Evolutionary conservation across 192 early-diverging fungal species (phyloP).

Genomic region (Coemansia sp.): DNA sequence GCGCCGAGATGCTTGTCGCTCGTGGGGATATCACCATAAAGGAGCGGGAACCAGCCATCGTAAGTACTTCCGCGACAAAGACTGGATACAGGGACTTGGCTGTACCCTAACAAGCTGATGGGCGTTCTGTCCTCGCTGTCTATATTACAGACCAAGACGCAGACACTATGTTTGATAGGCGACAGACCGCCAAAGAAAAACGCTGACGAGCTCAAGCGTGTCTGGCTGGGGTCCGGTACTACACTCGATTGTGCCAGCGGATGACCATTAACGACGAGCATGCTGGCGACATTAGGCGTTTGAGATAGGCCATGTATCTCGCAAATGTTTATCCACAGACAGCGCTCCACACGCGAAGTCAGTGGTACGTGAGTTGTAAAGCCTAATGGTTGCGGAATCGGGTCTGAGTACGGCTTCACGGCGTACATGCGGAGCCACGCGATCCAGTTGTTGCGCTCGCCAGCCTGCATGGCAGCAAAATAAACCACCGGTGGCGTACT

Average conservation of each 20-base stretch:
- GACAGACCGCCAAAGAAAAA: constrained; percentile 46
- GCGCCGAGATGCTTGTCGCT: constrained; percentile 14
- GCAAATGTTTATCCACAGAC: constrained; percentile 45
- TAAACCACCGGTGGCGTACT: constrained; percentile 30
- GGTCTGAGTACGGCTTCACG: constrained; percentile 12
- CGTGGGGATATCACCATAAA: constrained; percentile 24
- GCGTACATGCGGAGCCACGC: constrained; percentile 30
- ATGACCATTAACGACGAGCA: constrained; percentile 34
- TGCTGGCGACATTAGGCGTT: constrained; percentile 8
- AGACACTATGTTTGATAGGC: constrained; percentile 21
- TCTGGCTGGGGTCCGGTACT: background rate
- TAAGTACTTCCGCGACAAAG: constrained; percentile 38
- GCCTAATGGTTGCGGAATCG: constrained; percentile 18
- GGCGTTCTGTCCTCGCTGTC: constrained; percentile 1
- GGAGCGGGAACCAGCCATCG: constrained; percentile 54
- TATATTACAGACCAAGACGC: constrained; percentile 5
- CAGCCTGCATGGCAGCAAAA: constrained; percentile 28
- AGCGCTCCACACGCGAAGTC: constrained; percentile 40
- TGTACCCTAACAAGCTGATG: constrained; percentile 34
- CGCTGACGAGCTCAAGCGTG: constrained; percentile 13
- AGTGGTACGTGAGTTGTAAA: constrained; percentile 7
- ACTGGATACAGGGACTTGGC: constrained; percentile 36
- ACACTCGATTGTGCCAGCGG: constrained; percentile 33
- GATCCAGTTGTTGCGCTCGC: constrained; percentile 50
- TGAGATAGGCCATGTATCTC: constrained; percentile 27